A percentile compares a stretch with the other conserved stretches of the same genome.
These are phyloP conservation scores for Rhizopus sp. DNA, from an alignment of 371 early-diverging fungal species.

Conservation along the genomic window DNA sequence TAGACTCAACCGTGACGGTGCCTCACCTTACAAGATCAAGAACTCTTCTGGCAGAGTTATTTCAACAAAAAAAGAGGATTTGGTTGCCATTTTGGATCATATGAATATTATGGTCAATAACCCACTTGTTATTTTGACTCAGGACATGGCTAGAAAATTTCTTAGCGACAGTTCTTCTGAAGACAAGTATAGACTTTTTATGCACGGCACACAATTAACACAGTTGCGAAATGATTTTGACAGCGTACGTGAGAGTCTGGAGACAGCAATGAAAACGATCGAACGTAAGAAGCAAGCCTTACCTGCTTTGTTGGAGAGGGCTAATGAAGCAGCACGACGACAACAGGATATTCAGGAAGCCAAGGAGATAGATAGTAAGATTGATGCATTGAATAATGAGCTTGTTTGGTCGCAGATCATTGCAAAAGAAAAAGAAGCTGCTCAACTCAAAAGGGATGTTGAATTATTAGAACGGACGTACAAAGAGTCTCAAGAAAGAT, in stretches of 20 bases:
- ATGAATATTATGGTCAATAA: slow-evolving; percentile 91
- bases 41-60: slow-evolving; percentile 60
- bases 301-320: slow-evolving; percentile 62
- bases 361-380: slow-evolving; percentile 58
- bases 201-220: slow-evolving; percentile 84
- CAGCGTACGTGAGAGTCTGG: slow-evolving; percentile 67
- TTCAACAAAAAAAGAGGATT: slow-evolving; percentile 79
- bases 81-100: slow-evolving; percentile 83
- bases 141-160: slow-evolving; percentile 92
- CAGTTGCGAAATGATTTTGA: slow-evolving; percentile 78
- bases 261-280: slow-evolving; percentile 57
- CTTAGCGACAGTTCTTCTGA: slow-evolving; percentile 77
- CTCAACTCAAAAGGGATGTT: slow-evolving; percentile 31
- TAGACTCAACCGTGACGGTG: slow-evolving; percentile 69
- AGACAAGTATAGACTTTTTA: slow-evolving; percentile 89
- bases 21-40: slow-evolving; percentile 76
- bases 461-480: slow-evolving; percentile 11
- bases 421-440: slow-evolving; percentile 55
- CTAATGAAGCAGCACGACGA: slow-evolving; percentile 61
- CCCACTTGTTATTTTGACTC: slow-evolving; percentile 91
- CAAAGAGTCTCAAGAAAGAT: slow-evolving; percentile 18
- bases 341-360: slow-evolving; percentile 69
- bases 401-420: slow-evolving; percentile 78
- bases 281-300: slow-evolving; percentile 57
- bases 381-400: slow-evolving; percentile 67